These are phyloP conservation scores for Cladophialophora chaetospira DNA, from an alignment of 2,329 filamentous ascomycete genomes.

Conservation along the genomic window DNA sequence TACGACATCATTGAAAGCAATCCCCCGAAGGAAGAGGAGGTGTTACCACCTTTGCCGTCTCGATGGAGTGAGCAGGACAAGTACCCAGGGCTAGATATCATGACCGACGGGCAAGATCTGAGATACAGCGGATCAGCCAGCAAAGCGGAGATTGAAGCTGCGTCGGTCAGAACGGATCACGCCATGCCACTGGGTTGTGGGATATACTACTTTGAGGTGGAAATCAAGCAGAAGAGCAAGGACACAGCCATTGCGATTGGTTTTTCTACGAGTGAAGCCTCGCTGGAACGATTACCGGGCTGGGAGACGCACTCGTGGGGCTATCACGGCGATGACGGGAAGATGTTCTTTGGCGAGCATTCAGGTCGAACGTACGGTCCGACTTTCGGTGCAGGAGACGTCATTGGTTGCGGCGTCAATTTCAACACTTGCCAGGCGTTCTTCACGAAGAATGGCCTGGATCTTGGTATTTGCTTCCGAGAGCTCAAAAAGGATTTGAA, in stretches of 20 bases:
- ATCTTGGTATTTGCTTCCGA: conserved; percentile 58
- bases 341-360: conserved; percentile 61
- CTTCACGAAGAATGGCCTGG: conserved; percentile 64
- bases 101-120: conserved; percentile 72
- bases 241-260: conserved; percentile 62
- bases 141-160: conserved; percentile 72
- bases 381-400: conserved; percentile 60
- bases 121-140: conserved; percentile 60
- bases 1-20: conserved; percentile 82
- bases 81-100: conserved; percentile 70
- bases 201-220: conserved; percentile 89
- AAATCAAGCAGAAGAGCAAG: conserved; percentile 66
- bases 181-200: conserved; percentile 87
- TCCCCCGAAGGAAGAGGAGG: conserved; percentile 62
- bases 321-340: conserved; percentile 68
- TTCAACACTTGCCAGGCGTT: conserved; percentile 63
- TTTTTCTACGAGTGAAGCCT: conserved; percentile 62
- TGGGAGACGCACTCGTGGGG: conserved; percentile 69
- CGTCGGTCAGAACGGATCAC: conserved; percentile 77
- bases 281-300: conserved; percentile 62
- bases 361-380: conserved; percentile 61
- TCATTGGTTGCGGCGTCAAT: conserved; percentile 66
- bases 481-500: conserved; percentile 45
- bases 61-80: conserved; percentile 82
- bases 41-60: conserved; percentile 71